phyloP scores from a whole-genome alignment of 2,329 filamentous ascomycete genomes.

The Diplocarpon rosae region DNA sequence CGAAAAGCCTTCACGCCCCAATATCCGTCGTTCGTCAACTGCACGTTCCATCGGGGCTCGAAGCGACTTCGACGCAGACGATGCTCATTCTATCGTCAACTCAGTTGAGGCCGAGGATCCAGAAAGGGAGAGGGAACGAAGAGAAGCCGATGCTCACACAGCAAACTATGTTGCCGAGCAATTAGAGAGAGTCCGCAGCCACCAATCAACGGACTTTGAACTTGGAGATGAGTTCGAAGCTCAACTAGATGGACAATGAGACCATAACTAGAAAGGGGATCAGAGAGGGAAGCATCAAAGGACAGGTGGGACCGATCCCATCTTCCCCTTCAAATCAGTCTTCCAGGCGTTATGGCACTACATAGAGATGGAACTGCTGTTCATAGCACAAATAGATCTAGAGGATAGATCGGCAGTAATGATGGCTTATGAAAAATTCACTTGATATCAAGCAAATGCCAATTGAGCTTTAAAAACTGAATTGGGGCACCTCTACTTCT shows the following conservation, averaged over 20 bases:
- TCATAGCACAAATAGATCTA: constrained; percentile 5
- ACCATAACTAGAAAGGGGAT: background rate
- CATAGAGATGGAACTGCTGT: background rate
- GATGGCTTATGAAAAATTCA: background rate
- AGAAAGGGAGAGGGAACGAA: constrained; percentile 38
- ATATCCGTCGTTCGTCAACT: constrained; percentile 68
- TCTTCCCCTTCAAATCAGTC: background rate
- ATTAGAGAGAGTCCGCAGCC: constrained; percentile 58
- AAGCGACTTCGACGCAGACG: constrained; percentile 56
- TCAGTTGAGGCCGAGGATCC: constrained; percentile 41
- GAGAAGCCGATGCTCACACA: constrained; percentile 57
- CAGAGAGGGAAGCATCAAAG: background rate
- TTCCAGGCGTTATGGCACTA: background rate
- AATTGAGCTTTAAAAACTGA: background rate
- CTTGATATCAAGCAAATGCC: no score
- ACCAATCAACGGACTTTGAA: constrained; percentile 25
- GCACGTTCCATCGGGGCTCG: constrained; percentile 73
- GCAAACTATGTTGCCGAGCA: constrained; percentile 75
- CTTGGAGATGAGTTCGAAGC: constrained; percentile 51
- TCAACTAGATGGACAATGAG: constrained; percentile 33
- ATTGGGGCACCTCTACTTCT: constrained; percentile 5
- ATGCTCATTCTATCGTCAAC: constrained; percentile 27
- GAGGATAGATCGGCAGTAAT: constrained; percentile 4
- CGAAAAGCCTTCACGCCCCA: constrained; percentile 35
- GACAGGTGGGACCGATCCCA: background rate